Base-by-base conservation (phyloP, 257 asterid genomes). In the Mitragyna speciosa region DNA sequence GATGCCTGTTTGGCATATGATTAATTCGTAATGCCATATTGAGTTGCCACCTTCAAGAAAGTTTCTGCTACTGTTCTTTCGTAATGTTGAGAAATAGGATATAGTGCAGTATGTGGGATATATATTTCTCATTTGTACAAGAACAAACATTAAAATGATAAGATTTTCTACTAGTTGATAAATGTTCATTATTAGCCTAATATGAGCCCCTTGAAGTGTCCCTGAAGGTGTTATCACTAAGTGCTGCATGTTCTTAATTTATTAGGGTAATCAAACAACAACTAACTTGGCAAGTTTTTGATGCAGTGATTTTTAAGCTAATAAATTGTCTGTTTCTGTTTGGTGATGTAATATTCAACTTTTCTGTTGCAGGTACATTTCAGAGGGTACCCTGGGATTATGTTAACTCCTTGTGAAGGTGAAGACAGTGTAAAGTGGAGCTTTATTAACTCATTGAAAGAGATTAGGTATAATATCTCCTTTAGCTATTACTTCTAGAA, bases 391-490 rank as follows among this genome's bases (percentile, higher is more conserved):
- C 99, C 99, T 8, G 92, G 85, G 83, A 87, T 87, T 79, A 45
- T 89, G 72, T 88, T 94, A 89, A 89, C 89, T 79, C 96, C 99
- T 19, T 96, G 97, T 88, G 98, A 94, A 82, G 92, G 94, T 61
- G 99, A 96, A 92, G 99, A 96, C 79, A 88, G 90, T 86, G 93
- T 91, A 78, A 96, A 96, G 81, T 96, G 99, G 99, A 89, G 89
- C 86, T 94, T 92, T 83, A 90, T 96, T 73, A 92, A 96, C 89
- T 87, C 96, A 65, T 82, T 96, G 87, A 96, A 96, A 92, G 99
- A 96, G 98, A 98, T 94, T 78, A 89, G 91, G 88, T 88, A 84
- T 80, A 84, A 59, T 26, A 64, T 41, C 78, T 51, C 22, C 31
- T 24, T 12, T 58, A 33, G 69, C 65, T 45, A n/a, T 33, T 76